phyloP scores from a whole-genome alignment of 1,139 yeast genomes.

The Yamadazyma oceani region DNA sequence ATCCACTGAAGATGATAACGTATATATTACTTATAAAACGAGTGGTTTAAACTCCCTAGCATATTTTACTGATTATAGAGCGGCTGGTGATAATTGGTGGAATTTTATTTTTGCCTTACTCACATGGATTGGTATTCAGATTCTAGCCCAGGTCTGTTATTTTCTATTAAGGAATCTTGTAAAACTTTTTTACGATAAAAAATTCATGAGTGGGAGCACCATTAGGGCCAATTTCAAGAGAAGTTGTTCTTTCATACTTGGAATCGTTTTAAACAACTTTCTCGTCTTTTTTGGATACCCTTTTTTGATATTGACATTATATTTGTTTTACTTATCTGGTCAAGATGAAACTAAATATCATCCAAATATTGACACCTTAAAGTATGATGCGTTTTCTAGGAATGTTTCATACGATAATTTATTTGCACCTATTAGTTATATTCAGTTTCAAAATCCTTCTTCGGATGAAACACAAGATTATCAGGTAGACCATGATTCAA shows the following conservation, averaged over 20 bases:
- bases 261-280: constrained; percentile 34
- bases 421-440: constrained; percentile 18
- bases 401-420: constrained; percentile 28
- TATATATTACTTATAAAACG: constrained; percentile 34
- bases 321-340: constrained; percentile 31
- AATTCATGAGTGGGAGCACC: not conserved
- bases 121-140: constrained; percentile 28
- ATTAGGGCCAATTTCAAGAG: constrained; percentile 19
- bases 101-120: constrained; percentile 39
- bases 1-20: constrained; percentile 27
- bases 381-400: constrained; percentile 26
- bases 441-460: constrained; percentile 5
- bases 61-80: constrained; percentile 26
- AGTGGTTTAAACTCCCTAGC: constrained; percentile 36
- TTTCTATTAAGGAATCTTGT: constrained; percentile 7
- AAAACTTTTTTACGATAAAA: constrained; percentile 2
- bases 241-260: constrained; percentile 28
- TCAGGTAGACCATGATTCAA: constrained; percentile 6
- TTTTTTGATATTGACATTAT: constrained; percentile 43
- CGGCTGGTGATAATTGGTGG: constrained; percentile 38
- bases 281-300: constrained; percentile 45
- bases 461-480: constrained; percentile 3
- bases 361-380: constrained; percentile 19
- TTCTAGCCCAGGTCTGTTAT: constrained; percentile 19
- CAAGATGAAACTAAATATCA: constrained; percentile 15